Base-by-base conservation (phyloP, 306 rosid genomes). In the Psophocarpus tetragonolobus region DNA sequence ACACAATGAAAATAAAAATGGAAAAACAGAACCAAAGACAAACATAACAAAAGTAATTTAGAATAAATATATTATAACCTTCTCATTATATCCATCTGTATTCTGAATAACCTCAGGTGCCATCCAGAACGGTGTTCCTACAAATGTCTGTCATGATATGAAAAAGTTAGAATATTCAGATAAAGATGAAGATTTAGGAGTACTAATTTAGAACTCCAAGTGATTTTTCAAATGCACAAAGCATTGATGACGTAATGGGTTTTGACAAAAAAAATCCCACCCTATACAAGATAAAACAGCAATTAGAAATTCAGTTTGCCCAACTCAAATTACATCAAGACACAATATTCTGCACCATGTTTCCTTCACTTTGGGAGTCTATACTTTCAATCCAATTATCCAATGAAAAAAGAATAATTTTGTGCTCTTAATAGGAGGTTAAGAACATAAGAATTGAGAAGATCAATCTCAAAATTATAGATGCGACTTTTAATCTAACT, bases 41-140 rank as follows among this genome's bases (percentile, higher is more conserved):
- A 74, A 76, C 20, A 39, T 24, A 26, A 13, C 65, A 61, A 36
- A 74, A 64, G 33, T 81, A 20, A 51, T 58, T 14, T 21, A 76
- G 53, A 81, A 58, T 58, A 68, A 44, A 24, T 73, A 21, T 50
- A 58, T 68, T 73, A 66, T 79, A 85, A 96, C 99, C 99, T 96
- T 96, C 84, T 93, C 99, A 80, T 96, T 88, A 79, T 96, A 96
- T 78, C 99, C 99, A 13, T 96, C 99, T 23, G 94, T 79, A 72
- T 93, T 96, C 83, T 96, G 98, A 90, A 96, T 96, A 69, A 96
- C 99, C 90, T 96, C 99, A 6, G 98, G 99, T 53, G 99, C 99
- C 99, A 96, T 96, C 99, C 99, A 96, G 81, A 93, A 96, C 36
- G 99, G 99, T 18, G 99, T 96, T 80, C 99, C 99, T 72, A 96